These are phyloP conservation scores for Rhazya stricta DNA, from an alignment of 257 asterid genomes.

Conservation along the genomic window DNA sequence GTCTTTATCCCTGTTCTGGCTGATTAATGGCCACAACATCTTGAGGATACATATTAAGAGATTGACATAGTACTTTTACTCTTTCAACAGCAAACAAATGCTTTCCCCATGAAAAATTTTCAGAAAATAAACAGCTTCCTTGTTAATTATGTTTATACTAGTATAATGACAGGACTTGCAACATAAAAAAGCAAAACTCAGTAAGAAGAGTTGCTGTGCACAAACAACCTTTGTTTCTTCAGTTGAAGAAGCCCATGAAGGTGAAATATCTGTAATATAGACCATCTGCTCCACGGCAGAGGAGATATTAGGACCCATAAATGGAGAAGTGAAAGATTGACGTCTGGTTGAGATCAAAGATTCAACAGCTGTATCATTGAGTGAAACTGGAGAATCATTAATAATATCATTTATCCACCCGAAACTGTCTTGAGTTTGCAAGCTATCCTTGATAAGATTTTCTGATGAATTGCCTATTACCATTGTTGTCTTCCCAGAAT, in stretches of 20 bases:
- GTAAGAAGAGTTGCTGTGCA: neutral
- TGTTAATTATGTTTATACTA: neutral
- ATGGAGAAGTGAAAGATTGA: constrained; percentile 36
- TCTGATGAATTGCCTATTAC: constrained; percentile 30
- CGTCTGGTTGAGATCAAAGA: constrained; percentile 38
- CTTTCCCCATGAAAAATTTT: neutral
- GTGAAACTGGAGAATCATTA: constrained; percentile 56
- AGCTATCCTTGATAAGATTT: constrained; percentile 33
- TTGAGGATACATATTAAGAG: neutral
- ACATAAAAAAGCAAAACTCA: neutral
- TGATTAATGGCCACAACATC: neutral
- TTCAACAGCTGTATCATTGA: constrained; percentile 38
- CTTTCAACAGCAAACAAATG: neutral
- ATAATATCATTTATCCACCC: constrained; percentile 57
- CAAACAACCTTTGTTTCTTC: constrained; percentile 79
- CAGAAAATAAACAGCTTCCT: neutral
- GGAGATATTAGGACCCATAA: constrained; percentile 27
- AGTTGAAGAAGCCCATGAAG: constrained; percentile 67
- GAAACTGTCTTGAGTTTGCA: constrained; percentile 65
- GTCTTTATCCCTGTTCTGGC: neutral
- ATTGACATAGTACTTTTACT: neutral
- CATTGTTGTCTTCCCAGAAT: constrained; percentile 31
- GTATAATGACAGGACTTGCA: neutral
- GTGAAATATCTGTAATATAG: constrained; percentile 69
- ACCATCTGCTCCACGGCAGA: constrained; percentile 45